Evolutionary conservation across 192 early-diverging fungal species (phyloP).

Genomic region (Martensiomyces pterosporus): DNA sequence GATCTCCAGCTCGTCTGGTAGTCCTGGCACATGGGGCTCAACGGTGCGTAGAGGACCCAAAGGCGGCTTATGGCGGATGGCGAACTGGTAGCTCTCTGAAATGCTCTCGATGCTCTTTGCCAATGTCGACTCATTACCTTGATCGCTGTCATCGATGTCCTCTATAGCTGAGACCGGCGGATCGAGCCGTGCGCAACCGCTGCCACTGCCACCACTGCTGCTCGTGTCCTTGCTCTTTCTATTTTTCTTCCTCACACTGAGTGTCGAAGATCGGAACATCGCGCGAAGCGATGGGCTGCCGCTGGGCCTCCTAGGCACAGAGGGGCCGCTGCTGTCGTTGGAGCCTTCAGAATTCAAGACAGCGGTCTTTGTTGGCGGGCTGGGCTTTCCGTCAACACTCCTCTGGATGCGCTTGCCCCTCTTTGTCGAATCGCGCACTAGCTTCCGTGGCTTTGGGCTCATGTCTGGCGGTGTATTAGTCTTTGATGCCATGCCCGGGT

Average conservation of each 20-base stretch:
- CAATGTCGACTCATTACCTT: constrained; percentile 8
- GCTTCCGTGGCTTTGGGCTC: constrained; percentile 33
- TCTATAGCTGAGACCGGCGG: not conserved
- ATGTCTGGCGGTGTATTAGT: not conserved
- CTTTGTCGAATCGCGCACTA: constrained; percentile 17
- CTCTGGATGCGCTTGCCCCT: not conserved
- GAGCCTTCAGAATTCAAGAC: too few relatives aligned
- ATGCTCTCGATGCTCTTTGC: constrained; percentile 39
- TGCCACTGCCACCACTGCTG: too few relatives aligned
- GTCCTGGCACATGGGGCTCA: constrained; percentile 24
- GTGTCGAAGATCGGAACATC: constrained; percentile 14
- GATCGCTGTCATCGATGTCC: not conserved
- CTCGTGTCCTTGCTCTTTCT: not conserved
- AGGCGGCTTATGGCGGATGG: constrained; percentile 41
- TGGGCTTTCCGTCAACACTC: too few relatives aligned
- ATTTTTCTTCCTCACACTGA: not conserved
- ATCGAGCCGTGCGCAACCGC: too few relatives aligned
- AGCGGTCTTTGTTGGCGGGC: too few relatives aligned
- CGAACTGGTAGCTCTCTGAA: constrained; percentile 42
- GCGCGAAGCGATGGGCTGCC: constrained; percentile 10
- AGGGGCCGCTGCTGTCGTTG: too few relatives aligned
- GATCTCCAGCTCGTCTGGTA: constrained; percentile 35
- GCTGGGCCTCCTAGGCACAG: too few relatives aligned
- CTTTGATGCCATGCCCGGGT: constrained; percentile 17
- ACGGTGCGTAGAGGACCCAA: constrained; percentile 31